Conservation (phyloP, 2,329 filamentous ascomycete genomes). For the Scorias spongiosa region DNA sequence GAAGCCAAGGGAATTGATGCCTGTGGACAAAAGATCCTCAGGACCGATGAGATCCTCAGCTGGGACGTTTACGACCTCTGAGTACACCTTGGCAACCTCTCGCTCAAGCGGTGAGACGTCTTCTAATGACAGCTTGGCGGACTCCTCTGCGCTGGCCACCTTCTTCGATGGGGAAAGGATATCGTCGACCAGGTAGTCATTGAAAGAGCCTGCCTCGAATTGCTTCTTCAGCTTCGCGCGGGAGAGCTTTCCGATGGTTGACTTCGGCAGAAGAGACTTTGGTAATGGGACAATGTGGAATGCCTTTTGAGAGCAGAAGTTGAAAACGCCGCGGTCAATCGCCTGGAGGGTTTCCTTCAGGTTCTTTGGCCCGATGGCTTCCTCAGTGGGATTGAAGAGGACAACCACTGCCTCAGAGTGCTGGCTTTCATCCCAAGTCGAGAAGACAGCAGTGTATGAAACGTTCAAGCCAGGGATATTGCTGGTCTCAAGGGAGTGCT, state of each 20-base stretch:
- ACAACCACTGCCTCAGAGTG: slow-evolving; percentile 8
- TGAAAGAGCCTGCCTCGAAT: slow-evolving; percentile 6
- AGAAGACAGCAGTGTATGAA: slow-evolving; percentile 10
- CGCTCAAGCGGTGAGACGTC: slow-evolving; percentile 5
- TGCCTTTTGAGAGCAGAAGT: slow-evolving; percentile 8
- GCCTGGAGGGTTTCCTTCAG: slow-evolving; percentile 6
- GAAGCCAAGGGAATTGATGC: slow-evolving; percentile 4
- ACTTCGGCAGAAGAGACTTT: slow-evolving; percentile 8
- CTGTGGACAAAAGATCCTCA: slow-evolving; percentile 6
- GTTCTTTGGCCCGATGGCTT: slow-evolving; percentile 7
- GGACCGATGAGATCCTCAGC: slow-evolving; percentile 3
- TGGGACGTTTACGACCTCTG: slow-evolving; percentile 4
- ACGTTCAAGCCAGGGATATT: slow-evolving; percentile 4
- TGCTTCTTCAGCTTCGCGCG: slow-evolving; percentile 8
- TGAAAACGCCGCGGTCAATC: slow-evolving; percentile 7
- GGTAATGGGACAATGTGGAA: slow-evolving; percentile 8
- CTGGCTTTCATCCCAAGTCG: slow-evolving; percentile 8
- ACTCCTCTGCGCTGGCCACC: neutral
- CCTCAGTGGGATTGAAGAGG: slow-evolving; percentile 10
- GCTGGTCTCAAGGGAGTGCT: slow-evolving; percentile 9
- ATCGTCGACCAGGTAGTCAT: neutral
- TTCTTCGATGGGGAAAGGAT: neutral
- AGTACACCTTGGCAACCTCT: slow-evolving; percentile 8
- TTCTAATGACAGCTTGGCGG: slow-evolving; percentile 1
- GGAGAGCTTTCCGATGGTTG: slow-evolving; percentile 13